Percentiles rank a stretch among this genome's conserved stretches.
Evolutionary conservation across 176 grass and related monocot species (phyloP).

Genomic region (Aegilops umbellulata): DNA sequence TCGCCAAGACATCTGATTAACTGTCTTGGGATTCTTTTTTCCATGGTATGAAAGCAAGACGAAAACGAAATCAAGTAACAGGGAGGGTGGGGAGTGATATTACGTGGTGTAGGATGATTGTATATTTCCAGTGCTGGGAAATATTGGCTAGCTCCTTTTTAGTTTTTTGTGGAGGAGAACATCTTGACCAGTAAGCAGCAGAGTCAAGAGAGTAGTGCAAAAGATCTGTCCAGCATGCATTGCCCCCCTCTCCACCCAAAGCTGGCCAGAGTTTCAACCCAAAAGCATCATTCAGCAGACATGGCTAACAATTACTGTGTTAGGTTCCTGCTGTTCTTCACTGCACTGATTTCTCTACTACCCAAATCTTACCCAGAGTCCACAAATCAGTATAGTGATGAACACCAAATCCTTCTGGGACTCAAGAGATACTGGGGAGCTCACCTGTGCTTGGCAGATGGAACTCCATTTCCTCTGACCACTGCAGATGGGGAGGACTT

Average conservation of each 20-base stretch:
- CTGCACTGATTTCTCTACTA: neutral
- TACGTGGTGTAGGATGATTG: neutral
- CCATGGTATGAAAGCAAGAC: neutral
- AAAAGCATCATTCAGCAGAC: neutral
- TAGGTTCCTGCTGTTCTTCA: slow-evolving; percentile 17
- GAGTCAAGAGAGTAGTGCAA: neutral
- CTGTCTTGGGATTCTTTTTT: neutral
- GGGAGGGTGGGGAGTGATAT: neutral
- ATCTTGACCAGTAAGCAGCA: neutral
- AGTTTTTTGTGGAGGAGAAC: neutral
- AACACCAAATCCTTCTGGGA: slow-evolving; percentile 39
- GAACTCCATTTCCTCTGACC: slow-evolving; percentile 15
- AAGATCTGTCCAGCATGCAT: neutral
- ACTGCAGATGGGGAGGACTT: slow-evolving; percentile 56
- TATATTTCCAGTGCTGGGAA: neutral
- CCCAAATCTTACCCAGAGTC: neutral
- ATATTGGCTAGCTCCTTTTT: neutral
- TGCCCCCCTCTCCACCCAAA: neutral
- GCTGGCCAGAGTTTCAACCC: neutral
- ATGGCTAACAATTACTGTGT: neutral
- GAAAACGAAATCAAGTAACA: neutral
- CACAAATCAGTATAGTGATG: neutral
- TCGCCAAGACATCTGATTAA: neutral
- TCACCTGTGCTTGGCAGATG: slow-evolving; percentile 34
- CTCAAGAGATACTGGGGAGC: slow-evolving; percentile 42